Conservation (phyloP, 2,329 filamentous ascomycete species). For the Juglanconis sp. region DNA sequence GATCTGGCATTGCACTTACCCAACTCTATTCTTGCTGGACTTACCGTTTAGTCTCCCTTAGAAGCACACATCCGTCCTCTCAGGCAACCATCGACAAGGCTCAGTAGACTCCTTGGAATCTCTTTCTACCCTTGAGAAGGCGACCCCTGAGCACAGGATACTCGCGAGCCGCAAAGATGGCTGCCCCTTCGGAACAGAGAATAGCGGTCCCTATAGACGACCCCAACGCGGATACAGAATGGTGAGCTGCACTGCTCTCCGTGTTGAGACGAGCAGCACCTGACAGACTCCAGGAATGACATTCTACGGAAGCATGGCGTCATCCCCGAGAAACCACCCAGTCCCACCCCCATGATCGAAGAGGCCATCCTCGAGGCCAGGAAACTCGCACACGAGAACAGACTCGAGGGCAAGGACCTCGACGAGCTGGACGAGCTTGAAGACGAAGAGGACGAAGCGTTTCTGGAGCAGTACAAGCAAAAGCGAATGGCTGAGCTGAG, state of each 20-base stretch:
- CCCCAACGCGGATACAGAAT: constrained; percentile 97
- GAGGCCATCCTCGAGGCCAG: constrained; percentile 86
- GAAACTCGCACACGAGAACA: constrained; percentile 82
- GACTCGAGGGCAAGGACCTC: constrained; percentile 88
- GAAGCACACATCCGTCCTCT: neutral
- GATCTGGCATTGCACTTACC: too few species aligned
- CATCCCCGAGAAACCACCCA: constrained; percentile 96
- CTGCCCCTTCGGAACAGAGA: constrained; percentile 59
- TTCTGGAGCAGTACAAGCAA: constrained; percentile 82
- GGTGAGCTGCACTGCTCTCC: constrained; percentile 48
- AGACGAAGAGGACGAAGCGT: constrained; percentile 91
- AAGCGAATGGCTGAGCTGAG: constrained; percentile 83
- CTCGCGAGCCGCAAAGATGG: constrained; percentile 42
- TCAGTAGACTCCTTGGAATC: neutral
- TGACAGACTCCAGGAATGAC: constrained; percentile 70
- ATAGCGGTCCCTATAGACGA: constrained; percentile 85
- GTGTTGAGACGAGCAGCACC: neutral
- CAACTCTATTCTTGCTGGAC: too few species aligned
- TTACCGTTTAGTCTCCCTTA: too few species aligned
- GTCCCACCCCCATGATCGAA: constrained; percentile 92
- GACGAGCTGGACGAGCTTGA: constrained; percentile 92
- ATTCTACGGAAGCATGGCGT: constrained; percentile 95
- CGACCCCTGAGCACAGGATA: neutral
- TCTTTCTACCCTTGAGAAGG: neutral
- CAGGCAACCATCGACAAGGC: neutral